Evolutionary conservation across 2,329 filamentous ascomycete species (phyloP).

Genomic region (Diaporthe sp.): DNA sequence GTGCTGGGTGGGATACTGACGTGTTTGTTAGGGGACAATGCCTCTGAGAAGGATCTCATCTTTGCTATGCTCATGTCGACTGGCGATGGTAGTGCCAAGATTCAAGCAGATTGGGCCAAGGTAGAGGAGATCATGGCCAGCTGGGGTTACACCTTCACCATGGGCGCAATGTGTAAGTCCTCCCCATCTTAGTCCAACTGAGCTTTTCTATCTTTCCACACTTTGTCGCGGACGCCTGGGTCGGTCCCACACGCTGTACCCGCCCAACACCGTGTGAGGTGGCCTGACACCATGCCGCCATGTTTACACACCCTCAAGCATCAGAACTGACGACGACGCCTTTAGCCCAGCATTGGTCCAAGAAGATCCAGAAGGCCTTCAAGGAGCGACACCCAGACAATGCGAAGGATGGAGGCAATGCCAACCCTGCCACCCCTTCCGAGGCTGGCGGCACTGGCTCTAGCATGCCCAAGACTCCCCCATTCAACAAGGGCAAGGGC

Average conservation of each 20-base stretch:
- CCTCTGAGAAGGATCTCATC: conserved; percentile 31
- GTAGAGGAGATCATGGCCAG: conserved; percentile 25
- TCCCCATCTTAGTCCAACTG: background rate
- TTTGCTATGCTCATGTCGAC: conserved; percentile 31
- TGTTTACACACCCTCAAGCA: background rate
- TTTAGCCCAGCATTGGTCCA: conserved; percentile 34
- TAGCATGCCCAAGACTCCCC: conserved; percentile 19
- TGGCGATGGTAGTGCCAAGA: conserved; percentile 24
- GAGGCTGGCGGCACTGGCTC: conserved; percentile 16
- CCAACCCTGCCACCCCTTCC: conserved; percentile 22
- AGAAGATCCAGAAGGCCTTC: conserved; percentile 28
- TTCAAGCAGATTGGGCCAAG: conserved; percentile 29
- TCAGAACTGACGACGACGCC: background rate
- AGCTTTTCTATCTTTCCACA: background rate
- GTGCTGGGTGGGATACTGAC: background rate
- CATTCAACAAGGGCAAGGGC: conserved; percentile 24
- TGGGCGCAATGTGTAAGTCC: conserved; percentile 33
- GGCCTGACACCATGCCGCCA: background rate
- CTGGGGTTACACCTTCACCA: conserved; percentile 31
- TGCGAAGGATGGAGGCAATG: background rate
- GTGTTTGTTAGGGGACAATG: conserved; percentile 22
- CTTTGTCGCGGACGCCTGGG: background rate
- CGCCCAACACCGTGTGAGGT: too few relatives aligned
- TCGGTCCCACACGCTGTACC: too few relatives aligned
- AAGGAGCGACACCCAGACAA: conserved; percentile 29